Evolutionary conservation across 768 basidiomycete genomes (phyloP), one percentile per base, ranked within the genome.

Genomic region (Sistotremastrum suecicum): DNA sequence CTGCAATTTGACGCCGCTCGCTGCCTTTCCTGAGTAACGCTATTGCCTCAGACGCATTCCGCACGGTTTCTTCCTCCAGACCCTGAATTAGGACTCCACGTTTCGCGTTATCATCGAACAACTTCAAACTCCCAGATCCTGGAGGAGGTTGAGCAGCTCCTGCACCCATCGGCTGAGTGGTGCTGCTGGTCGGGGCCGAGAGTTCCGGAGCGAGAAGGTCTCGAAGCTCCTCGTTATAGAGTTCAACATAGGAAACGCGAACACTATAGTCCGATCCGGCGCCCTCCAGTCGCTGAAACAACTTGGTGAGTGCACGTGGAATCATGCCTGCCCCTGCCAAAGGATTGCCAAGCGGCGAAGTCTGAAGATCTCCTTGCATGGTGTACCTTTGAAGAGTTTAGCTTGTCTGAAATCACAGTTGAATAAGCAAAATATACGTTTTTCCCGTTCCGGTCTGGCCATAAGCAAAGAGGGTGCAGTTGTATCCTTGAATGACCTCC

Each of bases 401-500:
- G 49, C 5, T 31, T 6, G 39, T 37, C 1, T 44, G 41, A 11
- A 41, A 20, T 47, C 12, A 43, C 37, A n/a, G 30, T 40, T 32
- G 43, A 42, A n/a, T 39, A 6, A 30, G 43, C 34, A 34, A 10
- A 3, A 68, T 87, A 54, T 60, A 95, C 89, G 95, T 98, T 67
- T 99, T 99, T 20, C 95, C 95, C 0, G 95, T 97, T 1, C 95
- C 95, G 0, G 95, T 98, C 62, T 98, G 95, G 2, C 95, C 95
- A 58, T 99, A 99, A 3, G 92, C 92, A 63, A 98, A 97, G 20
- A 99, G 68, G 0, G 89, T 94, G 58, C 94, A 98, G 58, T 98
- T 98, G 68, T 95, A 99, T 4, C 95, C 95, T 61, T 75, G 69
- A 36, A 97, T 64, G n/a, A 97, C 92, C 59, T 99, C 87, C 41